Percentiles rank a stretch among this genome's conserved stretches.
These are phyloP conservation scores for Talaromyces borbonicus DNA, from an alignment of 495 filamentous ascomycete genomes.

Conservation along the genomic window DNA sequence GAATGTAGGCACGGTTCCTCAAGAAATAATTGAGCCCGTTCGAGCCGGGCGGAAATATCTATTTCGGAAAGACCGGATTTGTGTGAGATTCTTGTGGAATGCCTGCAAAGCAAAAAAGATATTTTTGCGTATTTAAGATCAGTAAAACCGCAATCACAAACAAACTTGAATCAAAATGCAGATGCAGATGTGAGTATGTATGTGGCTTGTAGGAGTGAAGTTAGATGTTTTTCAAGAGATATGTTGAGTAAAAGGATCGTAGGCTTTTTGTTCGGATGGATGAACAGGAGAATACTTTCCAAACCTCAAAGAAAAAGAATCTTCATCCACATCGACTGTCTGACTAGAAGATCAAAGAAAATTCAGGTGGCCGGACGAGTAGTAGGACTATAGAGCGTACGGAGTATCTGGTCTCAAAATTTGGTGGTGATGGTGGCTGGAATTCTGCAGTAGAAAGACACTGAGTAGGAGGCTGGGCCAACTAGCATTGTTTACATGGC, in stretches of 20 bases:
- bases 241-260: constrained; percentile 22
- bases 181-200: constrained; percentile 11
- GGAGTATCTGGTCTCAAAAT: constrained; percentile 1
- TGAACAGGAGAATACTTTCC: constrained; percentile 14
- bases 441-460: constrained; percentile 19
- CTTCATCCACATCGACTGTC: neutral
- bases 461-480: constrained; percentile 38
- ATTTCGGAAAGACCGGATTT: constrained; percentile 4
- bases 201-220: too few relatives aligned
- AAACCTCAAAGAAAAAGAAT: constrained; percentile 5
- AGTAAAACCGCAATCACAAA: too few relatives aligned
- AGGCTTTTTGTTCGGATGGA: constrained; percentile 19
- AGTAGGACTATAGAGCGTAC: neutral
- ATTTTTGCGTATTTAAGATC: too few relatives aligned
- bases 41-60: constrained; percentile 18
- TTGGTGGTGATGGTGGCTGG: constrained; percentile 25
- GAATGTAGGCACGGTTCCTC: too few relatives aligned
- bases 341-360: neutral
- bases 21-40: too few relatives aligned
- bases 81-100: too few relatives aligned
- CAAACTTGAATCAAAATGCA: neutral
- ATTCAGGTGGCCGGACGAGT: constrained; percentile 8
- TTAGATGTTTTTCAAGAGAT: too few relatives aligned
- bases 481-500: constrained; percentile 34
- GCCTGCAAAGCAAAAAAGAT: too few relatives aligned